Conservation (phyloP, 768 basidiomycete species). For the Pisolithus tinctorius region DNA sequence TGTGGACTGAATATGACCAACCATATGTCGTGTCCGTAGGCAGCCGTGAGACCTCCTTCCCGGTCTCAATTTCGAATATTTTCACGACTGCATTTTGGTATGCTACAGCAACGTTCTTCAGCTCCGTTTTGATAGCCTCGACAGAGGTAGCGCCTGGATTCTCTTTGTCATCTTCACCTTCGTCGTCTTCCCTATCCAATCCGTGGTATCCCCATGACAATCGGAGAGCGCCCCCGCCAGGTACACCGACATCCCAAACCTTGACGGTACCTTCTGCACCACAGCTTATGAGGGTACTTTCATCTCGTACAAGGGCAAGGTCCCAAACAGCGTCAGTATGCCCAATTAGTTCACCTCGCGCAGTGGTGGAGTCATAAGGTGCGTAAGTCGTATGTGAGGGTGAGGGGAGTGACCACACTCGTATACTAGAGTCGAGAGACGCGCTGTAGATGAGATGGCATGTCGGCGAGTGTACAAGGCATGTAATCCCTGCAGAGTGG, state of each 20-base stretch:
- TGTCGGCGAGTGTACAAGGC: slow-evolving; percentile 71
- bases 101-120: slow-evolving; percentile 85
- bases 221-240: slow-evolving; percentile 52
- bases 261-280: slow-evolving; percentile 90
- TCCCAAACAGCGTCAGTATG: slow-evolving; percentile 98
- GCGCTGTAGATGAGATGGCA: slow-evolving; percentile 82
- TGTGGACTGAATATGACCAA: slow-evolving; percentile 22
- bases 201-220: slow-evolving; percentile 80
- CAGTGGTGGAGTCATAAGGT: slow-evolving; percentile 75
- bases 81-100: slow-evolving; percentile 87
- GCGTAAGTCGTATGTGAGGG: slow-evolving; percentile 83
- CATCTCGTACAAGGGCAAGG: slow-evolving; percentile 76
- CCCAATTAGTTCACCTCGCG: slow-evolving; percentile 77
- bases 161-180: slow-evolving; percentile 40
- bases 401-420: slow-evolving; percentile 80
- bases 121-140: slow-evolving; percentile 74
- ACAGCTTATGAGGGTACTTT: slow-evolving; percentile 80
- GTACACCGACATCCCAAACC: slow-evolving; percentile 82
- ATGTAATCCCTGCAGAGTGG: slow-evolving; percentile 87
- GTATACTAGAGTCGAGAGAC: slow-evolving; percentile 89
- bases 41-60: slow-evolving; percentile 63
- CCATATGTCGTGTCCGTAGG: slow-evolving; percentile 56
- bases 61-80: slow-evolving; percentile 85
- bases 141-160: slow-evolving; percentile 70
- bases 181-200: slow-evolving; percentile 38